phyloP scores from a whole-genome alignment of 2,329 filamentous ascomycete species.

The Bisporella sp. region DNA sequence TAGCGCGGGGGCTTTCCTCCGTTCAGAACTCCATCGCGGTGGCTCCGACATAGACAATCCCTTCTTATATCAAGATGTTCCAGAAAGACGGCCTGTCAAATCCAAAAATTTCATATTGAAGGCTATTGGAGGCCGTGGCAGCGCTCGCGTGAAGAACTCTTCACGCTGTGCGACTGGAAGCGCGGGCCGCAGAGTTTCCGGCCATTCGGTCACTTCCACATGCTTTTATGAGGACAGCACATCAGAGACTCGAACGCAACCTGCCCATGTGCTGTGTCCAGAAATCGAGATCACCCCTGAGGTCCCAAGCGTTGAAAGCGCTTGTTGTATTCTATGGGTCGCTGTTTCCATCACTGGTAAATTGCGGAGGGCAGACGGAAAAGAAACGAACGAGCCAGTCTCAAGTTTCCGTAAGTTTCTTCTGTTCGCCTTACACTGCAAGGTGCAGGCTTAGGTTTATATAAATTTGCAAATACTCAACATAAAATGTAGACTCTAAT shows the following conservation, averaged over 20 bases:
- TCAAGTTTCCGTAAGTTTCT: not conserved
- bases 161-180: slow-evolving; percentile 12
- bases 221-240: slow-evolving; percentile 8
- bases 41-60: slow-evolving; percentile 7
- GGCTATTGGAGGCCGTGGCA: slow-evolving; percentile 16
- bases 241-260: not conserved
- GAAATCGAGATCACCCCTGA: slow-evolving; percentile 27
- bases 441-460: no score
- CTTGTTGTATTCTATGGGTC: slow-evolving; percentile 26
- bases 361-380: slow-evolving; percentile 16
- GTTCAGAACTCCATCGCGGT: slow-evolving; percentile 16
- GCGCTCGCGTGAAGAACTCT: slow-evolving; percentile 3
- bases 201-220: slow-evolving; percentile 3
- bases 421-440: no score
- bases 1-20: slow-evolving; percentile 22
- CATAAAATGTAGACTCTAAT: no score
- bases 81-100: slow-evolving; percentile 19
- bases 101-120: slow-evolving; percentile 25
- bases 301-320: slow-evolving; percentile 22
- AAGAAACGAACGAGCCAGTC: slow-evolving; percentile 2
- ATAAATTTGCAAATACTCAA: no score
- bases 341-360: slow-evolving; percentile 29
- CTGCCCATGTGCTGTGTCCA: slow-evolving; percentile 18
- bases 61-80: slow-evolving; percentile 10
- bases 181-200: slow-evolving; percentile 5